Base-by-base conservation (phyloP, 2,329 filamentous ascomycete genomes). In the Fusarium verrucosum region DNA sequence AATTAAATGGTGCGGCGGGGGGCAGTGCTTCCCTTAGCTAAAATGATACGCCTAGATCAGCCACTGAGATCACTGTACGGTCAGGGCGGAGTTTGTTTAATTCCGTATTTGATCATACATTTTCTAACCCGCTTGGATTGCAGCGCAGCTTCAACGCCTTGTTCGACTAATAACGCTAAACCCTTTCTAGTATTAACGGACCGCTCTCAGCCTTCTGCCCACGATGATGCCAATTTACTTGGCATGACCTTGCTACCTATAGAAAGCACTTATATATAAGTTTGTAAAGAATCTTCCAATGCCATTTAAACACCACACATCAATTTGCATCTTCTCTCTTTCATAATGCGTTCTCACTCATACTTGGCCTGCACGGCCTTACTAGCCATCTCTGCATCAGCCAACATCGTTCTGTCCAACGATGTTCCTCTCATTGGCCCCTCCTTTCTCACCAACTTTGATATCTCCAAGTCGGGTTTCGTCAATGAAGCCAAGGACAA, bases 341-440 rank as follows among this genome's bases (percentile, higher is more conserved):
- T 6, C 16, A 46, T 11, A 13, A 53, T 53, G 50, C 32, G 33
- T 14, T 4, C 25, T 19, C n/a, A 14, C 25, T 10, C 25, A 4
- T 25, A 7, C 10, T 25, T 49, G 16, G 43, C 26, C 7, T 25
- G 9, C 5, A 9, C 51, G 11, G 46, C 43, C 22, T 41, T 56
- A 7, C 37, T 35, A 1, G 43, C 30, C 14, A n/a, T 41, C 20
- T 40, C 56, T 19, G 49, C 46, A 36, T 42, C 41, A 10, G 50
- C 42, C n/a, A 23, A 49, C 4, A 23, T 66, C 37, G 16, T 58
- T 14, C 47, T 58, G n/a, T 59, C 63, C 6, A 57, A 70, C 33
- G 45, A 62, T 19, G 47, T 45, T 9, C 69, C 70, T 9, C 54
- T 72, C n/a, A 33, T 71, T 0, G 71, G 71, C 2, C 68, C 68